Base-by-base conservation (phyloP, 257 asterid genomes). In the Mitragyna speciosa region DNA sequence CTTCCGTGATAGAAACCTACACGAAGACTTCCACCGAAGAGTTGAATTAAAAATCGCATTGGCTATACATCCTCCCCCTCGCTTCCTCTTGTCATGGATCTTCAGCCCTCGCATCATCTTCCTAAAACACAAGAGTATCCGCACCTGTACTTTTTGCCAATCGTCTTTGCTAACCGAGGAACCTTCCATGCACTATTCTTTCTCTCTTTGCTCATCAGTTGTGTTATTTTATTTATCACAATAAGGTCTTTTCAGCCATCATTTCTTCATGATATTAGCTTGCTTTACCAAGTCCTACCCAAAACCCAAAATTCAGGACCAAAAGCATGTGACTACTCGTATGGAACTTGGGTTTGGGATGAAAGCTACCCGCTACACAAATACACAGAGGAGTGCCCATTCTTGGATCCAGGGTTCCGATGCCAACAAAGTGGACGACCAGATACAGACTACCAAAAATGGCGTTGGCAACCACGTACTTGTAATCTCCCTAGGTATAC, bases 341-440 rank as follows among this genome's bases (percentile, higher is more conserved):
- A 78, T 63, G 99, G 99, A 1, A 86, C 85, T 17, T 95, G 99
- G 99, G 85, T 91, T 70, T 76, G 88, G 87, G 97, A 95, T 47
- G 92, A 89, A 33, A 81, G 17, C n/a, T 89, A 73, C 65, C 84
- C 92, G 39, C 54, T 70, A 43, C 78, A 56, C 26, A 74, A 84
- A 31, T 95, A 95, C 84, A 15, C 85, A 10, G 99, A 95, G 84
- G 72, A 85, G 5, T 95, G 99, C 90, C 94, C 93, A 4, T 95
- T 93, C 80, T 75, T 95, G 78, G 99, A 95, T 81, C 94, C 96
- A 0, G 99, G 99, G 2, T 95, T 95, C 77, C 93, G 97, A 8
- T 95, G 99, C 86, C 90, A 56, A 49, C 70, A 10, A 12, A 93
- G 79, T 61, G 99, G 99, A 2, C 79, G 99, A 20, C 75, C 26